Evolutionary conservation across 179 eudicot genomes (phyloP).

Genomic region (Spinacia oleracea): DNA sequence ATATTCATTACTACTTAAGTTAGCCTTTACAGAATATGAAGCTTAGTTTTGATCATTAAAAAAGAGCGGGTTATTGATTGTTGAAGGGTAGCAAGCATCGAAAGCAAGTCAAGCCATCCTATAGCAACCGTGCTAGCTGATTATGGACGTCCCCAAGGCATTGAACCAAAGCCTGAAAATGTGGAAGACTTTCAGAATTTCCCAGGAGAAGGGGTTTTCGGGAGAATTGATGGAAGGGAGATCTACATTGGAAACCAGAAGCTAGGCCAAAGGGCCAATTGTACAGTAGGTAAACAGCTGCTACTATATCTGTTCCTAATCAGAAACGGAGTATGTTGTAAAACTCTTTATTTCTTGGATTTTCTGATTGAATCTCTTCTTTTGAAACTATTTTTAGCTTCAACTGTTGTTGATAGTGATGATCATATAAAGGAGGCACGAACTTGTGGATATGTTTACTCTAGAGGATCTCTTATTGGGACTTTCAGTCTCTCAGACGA

Average conservation of each 20-base stretch:
- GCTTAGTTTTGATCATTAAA: neutral
- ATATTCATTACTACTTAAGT: neutral
- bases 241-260: slow-evolving; percentile 69
- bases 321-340: neutral
- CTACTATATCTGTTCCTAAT: neutral
- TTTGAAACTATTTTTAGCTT: slow-evolving; percentile 35
- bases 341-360: neutral
- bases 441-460: slow-evolving; percentile 63
- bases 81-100: slow-evolving; percentile 85
- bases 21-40: neutral
- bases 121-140: slow-evolving; percentile 77
- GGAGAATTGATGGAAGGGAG: slow-evolving; percentile 62
- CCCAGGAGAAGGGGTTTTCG: slow-evolving; percentile 89
- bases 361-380: neutral
- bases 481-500: slow-evolving; percentile 71
- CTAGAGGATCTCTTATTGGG: slow-evolving; percentile 53
- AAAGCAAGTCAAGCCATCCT: slow-evolving; percentile 92
- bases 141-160: slow-evolving; percentile 45
- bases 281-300: slow-evolving; percentile 44
- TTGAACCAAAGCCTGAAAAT: slow-evolving; percentile 63
- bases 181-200: slow-evolving; percentile 71
- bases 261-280: slow-evolving; percentile 68
- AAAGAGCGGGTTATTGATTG: neutral
- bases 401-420: slow-evolving; percentile 33
- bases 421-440: slow-evolving; percentile 45